Evolutionary conservation across 176 grass and related monocot genomes (phyloP), one percentile per base, ranked within the genome.

Genomic region (Poa pratensis): DNA sequence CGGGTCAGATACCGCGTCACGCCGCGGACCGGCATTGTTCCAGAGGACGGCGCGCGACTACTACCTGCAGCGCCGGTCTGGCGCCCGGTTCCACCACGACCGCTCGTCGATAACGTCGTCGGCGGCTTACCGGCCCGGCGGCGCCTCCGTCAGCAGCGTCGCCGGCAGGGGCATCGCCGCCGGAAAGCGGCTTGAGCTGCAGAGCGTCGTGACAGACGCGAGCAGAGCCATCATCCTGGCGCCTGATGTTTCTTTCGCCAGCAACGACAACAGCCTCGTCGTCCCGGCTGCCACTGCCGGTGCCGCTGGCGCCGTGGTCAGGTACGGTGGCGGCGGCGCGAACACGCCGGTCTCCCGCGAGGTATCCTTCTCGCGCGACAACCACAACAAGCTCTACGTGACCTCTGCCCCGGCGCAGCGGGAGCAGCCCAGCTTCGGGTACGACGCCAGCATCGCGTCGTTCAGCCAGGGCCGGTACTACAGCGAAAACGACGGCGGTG

Each of bases 41-140:
- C 72, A 53, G 46, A 81, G 84, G 9, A 84, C 92, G n/a, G 89
- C 92, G 40, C 83, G 82, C 45, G 92, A 94, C 60, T 94, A 85
- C 77, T 94, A 91, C 84, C 2, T 87, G 12, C 87, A 84, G 3
- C 49, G 66, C 22, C 73, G 71, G 32, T 84, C 81, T 12, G 35
- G 24, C 12, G 7, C 71, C 3, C 80, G 80, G 5, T 4, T 8
- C 40, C 27, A 46, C 84, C 22, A 59, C 6, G 81, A 85, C 70
- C 77, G 70, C 30, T 89, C 87, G 43, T 90, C 78, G 0, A 32
- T 65, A 14, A 23, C 49, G 34, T 86, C 73, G 5, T 51, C 71
- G 45, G 45, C 9, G 10, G 45, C 45, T 46, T 46, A 46, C 45
- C 45, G 45, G 45, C 45, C 2, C 45, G 45, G 45, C 0, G 45